These are phyloP conservation scores for Mycena amicta DNA, from an alignment of 768 basidiomycete genomes.

Conservation along the genomic window DNA sequence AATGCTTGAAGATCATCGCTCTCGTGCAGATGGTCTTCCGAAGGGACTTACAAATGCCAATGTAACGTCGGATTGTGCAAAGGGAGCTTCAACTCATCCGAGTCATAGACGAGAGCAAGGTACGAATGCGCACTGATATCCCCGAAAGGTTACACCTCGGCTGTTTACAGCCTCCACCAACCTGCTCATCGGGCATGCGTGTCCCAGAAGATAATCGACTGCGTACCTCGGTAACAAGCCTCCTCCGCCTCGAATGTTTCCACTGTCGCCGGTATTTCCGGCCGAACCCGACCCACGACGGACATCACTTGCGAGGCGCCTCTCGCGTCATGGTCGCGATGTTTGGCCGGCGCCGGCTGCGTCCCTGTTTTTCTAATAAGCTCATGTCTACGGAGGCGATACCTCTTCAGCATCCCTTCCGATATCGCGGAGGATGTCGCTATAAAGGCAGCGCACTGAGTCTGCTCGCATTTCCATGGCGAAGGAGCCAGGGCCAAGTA, in stretches of 20 bases:
- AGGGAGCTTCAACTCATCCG: neutral
- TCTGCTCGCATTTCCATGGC: neutral
- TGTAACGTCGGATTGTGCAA: neutral
- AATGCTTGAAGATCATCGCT: no score
- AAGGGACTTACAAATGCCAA: neutral
- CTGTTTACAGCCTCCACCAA: neutral
- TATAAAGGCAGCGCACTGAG: neutral
- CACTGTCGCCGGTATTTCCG: neutral
- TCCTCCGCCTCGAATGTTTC: neutral
- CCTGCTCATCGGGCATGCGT: neutral
- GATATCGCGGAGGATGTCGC: neutral
- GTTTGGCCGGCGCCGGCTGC: neutral
- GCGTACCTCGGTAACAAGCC: neutral
- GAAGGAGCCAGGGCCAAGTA: neutral
- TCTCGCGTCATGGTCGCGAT: neutral
- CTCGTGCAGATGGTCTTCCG: no score
- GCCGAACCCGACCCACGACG: neutral
- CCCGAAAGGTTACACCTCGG: neutral
- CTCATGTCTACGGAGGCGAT: neutral
- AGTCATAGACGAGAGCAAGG: no score
- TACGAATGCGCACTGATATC: no score
- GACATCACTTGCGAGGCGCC: slow-evolving; percentile 1
- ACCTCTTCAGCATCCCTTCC: neutral
- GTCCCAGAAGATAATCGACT: neutral
- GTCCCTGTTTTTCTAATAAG: neutral